A percentile compares a stretch with the other conserved stretches of the same genome.
These are phyloP conservation scores for Xanthoconium stramineum DNA, from an alignment of 768 basidiomycete genomes.

Conservation along the genomic window DNA sequence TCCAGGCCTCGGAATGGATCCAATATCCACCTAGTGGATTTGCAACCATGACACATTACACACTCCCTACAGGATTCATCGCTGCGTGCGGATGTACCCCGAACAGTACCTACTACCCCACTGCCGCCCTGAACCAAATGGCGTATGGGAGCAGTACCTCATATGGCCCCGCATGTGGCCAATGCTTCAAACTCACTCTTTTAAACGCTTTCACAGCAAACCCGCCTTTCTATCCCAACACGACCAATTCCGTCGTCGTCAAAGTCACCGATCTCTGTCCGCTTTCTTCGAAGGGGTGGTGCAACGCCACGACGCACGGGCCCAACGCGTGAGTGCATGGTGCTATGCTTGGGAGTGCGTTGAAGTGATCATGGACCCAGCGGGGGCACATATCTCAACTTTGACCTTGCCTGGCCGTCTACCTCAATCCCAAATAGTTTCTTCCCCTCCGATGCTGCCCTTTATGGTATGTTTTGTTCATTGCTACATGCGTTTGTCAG, in stretches of 20 bases:
- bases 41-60: conserved; percentile 81
- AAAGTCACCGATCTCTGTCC: conserved; percentile 85
- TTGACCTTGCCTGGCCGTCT: conserved; percentile 81
- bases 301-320: conserved; percentile 57
- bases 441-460: conserved; percentile 65
- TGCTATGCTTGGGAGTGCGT: neutral
- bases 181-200: conserved; percentile 76
- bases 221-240: conserved; percentile 67
- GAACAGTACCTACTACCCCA: conserved; percentile 64
- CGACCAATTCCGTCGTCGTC: conserved; percentile 59
- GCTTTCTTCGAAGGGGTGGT: conserved; percentile 59
- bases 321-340: conserved; percentile 57
- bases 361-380: conserved; percentile 35
- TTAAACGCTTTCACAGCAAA: conserved; percentile 61
- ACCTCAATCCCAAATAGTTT: conserved; percentile 64
- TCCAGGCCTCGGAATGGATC: conserved; percentile 51
- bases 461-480: conserved; percentile 50
- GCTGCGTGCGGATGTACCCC: conserved; percentile 77
- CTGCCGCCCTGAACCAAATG: conserved; percentile 75
- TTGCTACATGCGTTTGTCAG: neutral
- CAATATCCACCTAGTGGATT: conserved; percentile 57
- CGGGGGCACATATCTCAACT: conserved; percentile 69
- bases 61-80: conserved; percentile 42
- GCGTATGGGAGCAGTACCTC: conserved; percentile 73
- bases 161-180: conserved; percentile 73